Percentiles rank a stretch among this genome's conserved stretches.
phyloP scores from a whole-genome alignment of 345 rosid genomes.

The Luvunga scandens region DNA sequence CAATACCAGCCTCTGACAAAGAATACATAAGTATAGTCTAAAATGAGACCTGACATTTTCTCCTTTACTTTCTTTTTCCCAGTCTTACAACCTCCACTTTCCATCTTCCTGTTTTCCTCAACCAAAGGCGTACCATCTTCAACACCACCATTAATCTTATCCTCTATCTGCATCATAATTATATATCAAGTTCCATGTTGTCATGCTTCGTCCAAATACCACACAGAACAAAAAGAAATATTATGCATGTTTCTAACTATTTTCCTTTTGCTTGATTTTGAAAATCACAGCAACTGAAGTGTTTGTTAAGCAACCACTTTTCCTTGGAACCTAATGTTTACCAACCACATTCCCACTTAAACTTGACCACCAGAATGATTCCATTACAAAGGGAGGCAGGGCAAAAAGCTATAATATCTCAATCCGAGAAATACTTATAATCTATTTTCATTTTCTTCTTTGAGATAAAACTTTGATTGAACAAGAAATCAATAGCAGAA shows the following conservation, averaged over 20 bases:
- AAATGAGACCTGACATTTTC: slow-evolving; percentile 28
- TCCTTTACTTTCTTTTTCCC: slow-evolving; percentile 30
- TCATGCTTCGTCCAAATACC: background rate
- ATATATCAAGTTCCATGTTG: background rate
- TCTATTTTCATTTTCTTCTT: background rate
- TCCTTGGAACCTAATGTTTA: background rate
- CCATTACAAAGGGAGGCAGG: background rate
- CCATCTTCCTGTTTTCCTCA: slow-evolving; percentile 24
- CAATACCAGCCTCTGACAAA: background rate
- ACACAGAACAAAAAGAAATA: background rate
- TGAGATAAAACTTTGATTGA: background rate
- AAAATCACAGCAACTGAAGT: background rate
- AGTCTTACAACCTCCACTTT: slow-evolving; percentile 18
- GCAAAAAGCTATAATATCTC: background rate
- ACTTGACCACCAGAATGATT: background rate
- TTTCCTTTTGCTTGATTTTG: too few species aligned
- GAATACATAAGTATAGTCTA: background rate
- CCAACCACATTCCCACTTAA: background rate
- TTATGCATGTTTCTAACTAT: background rate
- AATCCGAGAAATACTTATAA: background rate
- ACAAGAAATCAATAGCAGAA: background rate
- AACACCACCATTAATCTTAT: slow-evolving; percentile 26
- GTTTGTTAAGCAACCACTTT: background rate
- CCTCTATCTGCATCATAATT: slow-evolving; percentile 34
- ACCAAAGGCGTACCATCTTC: slow-evolving; percentile 16